These are phyloP conservation scores for Neurospora sp. DNA, from an alignment of 495 filamentous ascomycete species.

Conservation along the genomic window DNA sequence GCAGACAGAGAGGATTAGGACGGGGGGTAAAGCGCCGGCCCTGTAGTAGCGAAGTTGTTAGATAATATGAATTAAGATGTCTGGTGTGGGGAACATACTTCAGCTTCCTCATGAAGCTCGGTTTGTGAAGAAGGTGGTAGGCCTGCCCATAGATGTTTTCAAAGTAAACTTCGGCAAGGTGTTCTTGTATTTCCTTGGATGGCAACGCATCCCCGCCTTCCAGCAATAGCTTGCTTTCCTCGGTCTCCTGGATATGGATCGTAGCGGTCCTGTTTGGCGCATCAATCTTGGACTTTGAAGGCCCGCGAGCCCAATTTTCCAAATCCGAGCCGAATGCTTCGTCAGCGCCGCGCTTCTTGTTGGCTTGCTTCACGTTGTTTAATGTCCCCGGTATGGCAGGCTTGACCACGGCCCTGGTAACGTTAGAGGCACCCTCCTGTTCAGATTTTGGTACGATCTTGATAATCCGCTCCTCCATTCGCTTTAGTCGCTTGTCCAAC, in stretches of 20 bases:
- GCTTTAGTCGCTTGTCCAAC: constrained; percentile 83
- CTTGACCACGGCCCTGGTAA: constrained; percentile 70
- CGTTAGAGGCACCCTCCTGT: constrained; percentile 38
- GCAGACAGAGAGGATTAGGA: constrained; percentile 83
- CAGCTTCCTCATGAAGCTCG: constrained; percentile 85
- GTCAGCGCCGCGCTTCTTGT: constrained; percentile 78
- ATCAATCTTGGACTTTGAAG: constrained; percentile 35
- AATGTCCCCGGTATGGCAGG: constrained; percentile 61
- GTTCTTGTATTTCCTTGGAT: constrained; percentile 82
- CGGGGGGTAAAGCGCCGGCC: constrained; percentile 58
- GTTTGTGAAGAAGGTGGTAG: constrained; percentile 92
- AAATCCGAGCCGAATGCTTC: constrained; percentile 80
- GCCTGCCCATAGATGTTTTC: constrained; percentile 93
- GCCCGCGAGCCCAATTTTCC: constrained; percentile 68
- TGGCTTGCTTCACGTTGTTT: constrained; percentile 29
- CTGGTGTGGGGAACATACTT: constrained; percentile 35
- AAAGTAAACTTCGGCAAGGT: constrained; percentile 91
- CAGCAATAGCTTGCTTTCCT: constrained; percentile 61
- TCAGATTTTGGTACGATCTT: constrained; percentile 89
- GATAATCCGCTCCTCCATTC: constrained; percentile 97
- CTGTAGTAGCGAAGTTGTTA: constrained; percentile 24
- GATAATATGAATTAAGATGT: constrained; percentile 1
- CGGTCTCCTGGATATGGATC: constrained; percentile 52
- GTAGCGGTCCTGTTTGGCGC: constrained; percentile 42
- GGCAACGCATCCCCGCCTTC: constrained; percentile 82